These are phyloP conservation scores for Candida chauliodis DNA, from an alignment of 805 yeast genomes.

Conservation along the genomic window DNA sequence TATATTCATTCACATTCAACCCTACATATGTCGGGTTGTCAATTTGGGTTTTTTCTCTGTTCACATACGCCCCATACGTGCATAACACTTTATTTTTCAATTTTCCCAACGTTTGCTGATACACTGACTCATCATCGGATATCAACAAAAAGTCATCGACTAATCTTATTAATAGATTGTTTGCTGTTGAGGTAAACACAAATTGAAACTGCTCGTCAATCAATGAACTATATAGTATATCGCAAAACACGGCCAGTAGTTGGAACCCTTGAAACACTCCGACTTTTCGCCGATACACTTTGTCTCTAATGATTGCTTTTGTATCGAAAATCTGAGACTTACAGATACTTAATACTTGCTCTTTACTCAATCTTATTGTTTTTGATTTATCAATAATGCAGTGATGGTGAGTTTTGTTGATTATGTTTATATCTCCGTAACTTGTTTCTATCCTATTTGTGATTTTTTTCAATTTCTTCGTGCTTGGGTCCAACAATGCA, in stretches of 20 bases:
- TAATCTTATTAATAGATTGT: constrained; percentile 48
- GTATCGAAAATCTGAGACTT: constrained; percentile 53
- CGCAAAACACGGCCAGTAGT: constrained; percentile 71
- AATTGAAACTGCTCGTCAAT: constrained; percentile 36
- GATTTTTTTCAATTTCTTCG: constrained; percentile 4
- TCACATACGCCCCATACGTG: constrained; percentile 33
- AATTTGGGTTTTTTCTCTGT: constrained; percentile 24
- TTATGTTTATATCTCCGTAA: background rate
- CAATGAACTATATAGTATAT: constrained; percentile 64
- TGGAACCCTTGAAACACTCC: constrained; percentile 89
- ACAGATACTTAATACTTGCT: constrained; percentile 45
- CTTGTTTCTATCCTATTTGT: background rate
- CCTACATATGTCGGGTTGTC: constrained; percentile 26
- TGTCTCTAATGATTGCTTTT: constrained; percentile 35
- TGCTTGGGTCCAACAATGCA: constrained; percentile 1
- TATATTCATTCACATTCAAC: constrained; percentile 18
- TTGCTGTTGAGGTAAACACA: constrained; percentile 3
- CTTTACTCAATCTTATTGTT: constrained; percentile 34
- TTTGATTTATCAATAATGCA: constrained; percentile 16
- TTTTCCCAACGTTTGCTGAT: constrained; percentile 16
- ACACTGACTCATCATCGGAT: constrained; percentile 35
- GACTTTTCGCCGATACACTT: constrained; percentile 36
- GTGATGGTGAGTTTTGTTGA: background rate
- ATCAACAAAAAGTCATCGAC: constrained; percentile 87
- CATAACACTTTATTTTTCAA: constrained; percentile 20